A percentile compares a stretch with the other conserved stretches of the same genome.
Evolutionary conservation across 2,329 filamentous ascomycete genomes (phyloP).

Genomic region (Sporothrix dimorphospora): DNA sequence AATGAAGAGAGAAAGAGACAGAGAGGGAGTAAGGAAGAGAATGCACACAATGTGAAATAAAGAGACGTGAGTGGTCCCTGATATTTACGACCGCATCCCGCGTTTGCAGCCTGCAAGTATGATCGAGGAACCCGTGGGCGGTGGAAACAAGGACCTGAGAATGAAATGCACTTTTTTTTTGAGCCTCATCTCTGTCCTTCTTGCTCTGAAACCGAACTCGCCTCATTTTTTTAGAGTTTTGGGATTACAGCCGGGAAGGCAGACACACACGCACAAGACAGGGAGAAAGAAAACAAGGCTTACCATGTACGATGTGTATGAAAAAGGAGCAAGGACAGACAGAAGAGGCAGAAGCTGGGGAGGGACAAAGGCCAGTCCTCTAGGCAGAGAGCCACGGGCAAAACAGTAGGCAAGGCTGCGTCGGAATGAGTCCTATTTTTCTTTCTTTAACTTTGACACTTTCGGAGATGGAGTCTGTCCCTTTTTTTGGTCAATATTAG

Average conservation of each 20-base stretch:
- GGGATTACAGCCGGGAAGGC: background rate
- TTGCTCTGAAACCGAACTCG: background rate
- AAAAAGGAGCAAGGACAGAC: background rate
- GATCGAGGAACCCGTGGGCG: background rate
- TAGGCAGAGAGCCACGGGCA: slow-evolving; percentile 4
- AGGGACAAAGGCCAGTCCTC: background rate
- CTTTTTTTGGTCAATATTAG: background rate
- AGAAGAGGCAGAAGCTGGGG: too few relatives aligned
- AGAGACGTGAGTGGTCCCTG: background rate
- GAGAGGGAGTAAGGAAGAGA: background rate
- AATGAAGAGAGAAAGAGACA: background rate
- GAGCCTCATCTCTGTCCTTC: background rate
- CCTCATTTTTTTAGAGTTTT: background rate
- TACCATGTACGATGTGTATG: background rate
- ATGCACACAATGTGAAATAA: background rate
- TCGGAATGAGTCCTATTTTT: too few relatives aligned
- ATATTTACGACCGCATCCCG: background rate
- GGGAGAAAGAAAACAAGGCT: background rate
- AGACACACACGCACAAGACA: background rate
- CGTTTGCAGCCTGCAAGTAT: background rate
- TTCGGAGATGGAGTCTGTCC: background rate
- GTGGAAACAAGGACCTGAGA: background rate
- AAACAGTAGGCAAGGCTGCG: slow-evolving; percentile 19
- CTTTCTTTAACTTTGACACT: too few relatives aligned
- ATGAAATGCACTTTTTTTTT: background rate